Evolutionary conservation across 1,139 yeast genomes (phyloP), one percentile per base, ranked within the genome.

Genomic region (Pichia cactophila): DNA sequence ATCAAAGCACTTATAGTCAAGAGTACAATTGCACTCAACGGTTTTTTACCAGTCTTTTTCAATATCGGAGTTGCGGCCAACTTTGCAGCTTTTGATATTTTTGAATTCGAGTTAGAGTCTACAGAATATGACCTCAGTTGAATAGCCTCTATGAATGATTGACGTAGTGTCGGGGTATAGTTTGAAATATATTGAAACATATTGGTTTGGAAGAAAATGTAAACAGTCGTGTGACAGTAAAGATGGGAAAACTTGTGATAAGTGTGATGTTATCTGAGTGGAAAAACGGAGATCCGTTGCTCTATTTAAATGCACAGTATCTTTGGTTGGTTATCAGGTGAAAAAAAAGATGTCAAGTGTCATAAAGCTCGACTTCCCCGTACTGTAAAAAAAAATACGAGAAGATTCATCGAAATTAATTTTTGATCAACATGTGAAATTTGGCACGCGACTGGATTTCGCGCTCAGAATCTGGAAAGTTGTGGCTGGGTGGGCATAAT

Each of bases 1-100:
- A 59, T 7, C 56, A 59, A 41, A 17, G 56, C 49, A 40, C 53
- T 49, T 10, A 52, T n/a, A n/a, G 55, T 50, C 11, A 51, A 44
- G 4, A 51, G 33, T 11, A 48, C 26, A 23, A 53, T 48, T 11
- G 49, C 52, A 26, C 45, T 40, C 11, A 53, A 42, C 6, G 52
- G 54, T 41, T 45, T 53, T 26, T 38, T 38, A 12, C 28, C 41
- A 38, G 28, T 38, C 23, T 23, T 38, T 12, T 38, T 38, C 28
- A 38, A 23, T 23, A 38, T 20, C 8, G 41, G 41, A 17, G 41
- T 38, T 20, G 41, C 28, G 2, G 41, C 41, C 14, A 38, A 14
- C 23, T 38, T 38, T 5, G 28, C 41, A 38, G 41, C 28, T 12
- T 23, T 38, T 6, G 26, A 38, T 23, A 38, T 17, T 23, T 7